Base-by-base conservation (phyloP, 805 yeast species). In the Spathaspora boniae region DNA sequence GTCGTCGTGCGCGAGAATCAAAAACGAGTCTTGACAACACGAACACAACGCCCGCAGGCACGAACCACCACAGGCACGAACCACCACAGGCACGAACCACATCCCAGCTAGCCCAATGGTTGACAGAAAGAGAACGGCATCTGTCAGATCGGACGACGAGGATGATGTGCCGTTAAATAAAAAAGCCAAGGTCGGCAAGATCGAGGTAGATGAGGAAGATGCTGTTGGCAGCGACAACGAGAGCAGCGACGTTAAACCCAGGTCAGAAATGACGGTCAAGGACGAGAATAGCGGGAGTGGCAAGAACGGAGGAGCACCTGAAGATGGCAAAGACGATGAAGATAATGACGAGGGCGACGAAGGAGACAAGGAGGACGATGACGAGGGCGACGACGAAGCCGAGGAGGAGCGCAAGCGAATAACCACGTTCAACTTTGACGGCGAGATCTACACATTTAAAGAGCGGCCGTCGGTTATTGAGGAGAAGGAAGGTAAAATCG, bases 401-500 rank as follows among this genome's bases (percentile, higher is more conserved):
- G 72, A 63, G 31, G 69, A 65, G 33, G 70, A 65, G 34, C 50
- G 51, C 44, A 66, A 66, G 35, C 52, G 72, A 40, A 65, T 58
- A 23, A 66, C 70, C 4, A 64, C 68, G 2, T 80, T 82, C 56
- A 70, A 70, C 22, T 82, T 80, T 54, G 95, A 86, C 53, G 96
- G 96, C 1, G 76, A 76, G 11, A 69, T 73, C 38, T 87, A 89
- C 56, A 77, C 86, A 16, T 93, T 84, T 61, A 86, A 84, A 48
- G 98, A 91, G 56, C 71, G 97, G 40, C 93, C 98, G 0, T 87
- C 96, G 4, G 98, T 88, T 4, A 71, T 89, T 8, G 98, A 91
- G 55, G 99, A 93, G 53, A 76, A 83, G 39, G 95, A 87, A 43
- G 95, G 96, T 0, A 80, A 83, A 47, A 93, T 93, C 41, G 96